These are phyloP conservation scores for Yarrowia sp. DNA, from an alignment of 805 yeast species.

Conservation along the genomic window DNA sequence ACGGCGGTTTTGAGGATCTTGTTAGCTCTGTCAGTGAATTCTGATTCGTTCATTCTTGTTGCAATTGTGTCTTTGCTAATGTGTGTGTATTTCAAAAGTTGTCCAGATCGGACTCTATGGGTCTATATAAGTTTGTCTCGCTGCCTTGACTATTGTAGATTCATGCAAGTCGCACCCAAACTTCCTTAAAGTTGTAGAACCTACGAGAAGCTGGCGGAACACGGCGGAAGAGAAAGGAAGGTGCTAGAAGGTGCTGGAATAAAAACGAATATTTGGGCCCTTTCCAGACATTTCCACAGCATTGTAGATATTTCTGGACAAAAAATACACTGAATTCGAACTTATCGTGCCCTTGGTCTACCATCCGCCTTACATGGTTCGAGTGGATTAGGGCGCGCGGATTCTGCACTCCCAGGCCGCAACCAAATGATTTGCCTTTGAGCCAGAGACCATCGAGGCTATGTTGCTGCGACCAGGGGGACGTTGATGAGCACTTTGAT, in stretches of 20 bases:
- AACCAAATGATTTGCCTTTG: background rate
- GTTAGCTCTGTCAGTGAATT: conserved; percentile 92
- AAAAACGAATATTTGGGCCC: background rate
- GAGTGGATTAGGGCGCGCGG: conserved; percentile 6
- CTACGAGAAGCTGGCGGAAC: background rate
- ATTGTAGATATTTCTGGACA: background rate
- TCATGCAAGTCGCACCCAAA: background rate
- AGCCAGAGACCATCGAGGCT: background rate
- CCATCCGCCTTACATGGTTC: background rate
- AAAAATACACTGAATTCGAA: too few relatives aligned
- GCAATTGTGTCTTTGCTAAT: background rate
- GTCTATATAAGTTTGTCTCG: background rate
- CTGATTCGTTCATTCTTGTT: conserved; percentile 36
- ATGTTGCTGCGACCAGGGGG: background rate
- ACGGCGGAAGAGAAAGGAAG: background rate
- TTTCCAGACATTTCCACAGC: background rate
- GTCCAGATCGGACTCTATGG: background rate
- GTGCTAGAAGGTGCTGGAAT: background rate
- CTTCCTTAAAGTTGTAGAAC: background rate
- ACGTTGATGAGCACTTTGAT: too few relatives aligned
- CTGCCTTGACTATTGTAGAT: background rate
- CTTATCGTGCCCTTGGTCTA: too few relatives aligned
- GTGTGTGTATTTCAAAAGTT: background rate
- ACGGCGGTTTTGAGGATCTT: conserved; percentile 74
- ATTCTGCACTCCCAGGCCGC: conserved; percentile 4